phyloP scores from a whole-genome alignment of 495 filamentous ascomycete species.

The Friedmanniomyces simplex region DNA sequence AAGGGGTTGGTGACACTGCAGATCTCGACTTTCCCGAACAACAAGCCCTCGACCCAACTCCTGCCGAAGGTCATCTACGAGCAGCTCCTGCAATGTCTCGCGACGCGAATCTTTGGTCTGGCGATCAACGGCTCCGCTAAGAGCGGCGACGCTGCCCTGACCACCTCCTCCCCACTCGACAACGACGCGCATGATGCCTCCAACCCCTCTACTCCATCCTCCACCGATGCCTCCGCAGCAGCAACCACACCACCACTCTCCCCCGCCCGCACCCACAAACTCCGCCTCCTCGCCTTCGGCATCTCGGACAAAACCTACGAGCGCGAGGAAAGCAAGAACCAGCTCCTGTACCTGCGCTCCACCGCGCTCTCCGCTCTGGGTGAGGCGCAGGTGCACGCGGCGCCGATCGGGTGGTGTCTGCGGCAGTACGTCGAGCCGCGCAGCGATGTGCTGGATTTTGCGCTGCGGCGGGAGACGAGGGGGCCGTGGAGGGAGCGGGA shows the following conservation, averaged over 20 bases:
- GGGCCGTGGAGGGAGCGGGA: conserved; percentile 22
- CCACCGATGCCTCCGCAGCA: background rate
- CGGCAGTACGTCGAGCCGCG: conserved; percentile 30
- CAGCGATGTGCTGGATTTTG: conserved; percentile 31
- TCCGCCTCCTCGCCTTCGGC: conserved; percentile 32
- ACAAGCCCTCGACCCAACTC: conserved; percentile 25
- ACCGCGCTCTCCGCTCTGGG: conserved; percentile 26
- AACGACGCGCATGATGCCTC: background rate
- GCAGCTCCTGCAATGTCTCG: conserved; percentile 26
- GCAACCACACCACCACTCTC: background rate
- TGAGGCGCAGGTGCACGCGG: conserved; percentile 19
- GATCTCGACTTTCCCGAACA: conserved; percentile 33
- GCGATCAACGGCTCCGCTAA: background rate
- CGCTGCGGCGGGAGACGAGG: conserved; percentile 16
- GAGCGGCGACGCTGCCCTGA: background rate
- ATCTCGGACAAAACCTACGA: conserved; percentile 31
- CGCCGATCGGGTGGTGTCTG: conserved; percentile 29
- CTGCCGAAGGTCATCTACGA: conserved; percentile 30
- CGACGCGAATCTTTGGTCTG: conserved; percentile 24
- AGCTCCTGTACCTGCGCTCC: conserved; percentile 31
- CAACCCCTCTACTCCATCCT: background rate
- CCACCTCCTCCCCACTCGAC: background rate
- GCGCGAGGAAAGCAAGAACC: conserved; percentile 31
- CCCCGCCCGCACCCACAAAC: conserved; percentile 4
- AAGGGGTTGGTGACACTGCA: conserved; percentile 29